Conservation (phyloP, 2,329 filamentous ascomycete species). For the Xylariaceae sp. region DNA sequence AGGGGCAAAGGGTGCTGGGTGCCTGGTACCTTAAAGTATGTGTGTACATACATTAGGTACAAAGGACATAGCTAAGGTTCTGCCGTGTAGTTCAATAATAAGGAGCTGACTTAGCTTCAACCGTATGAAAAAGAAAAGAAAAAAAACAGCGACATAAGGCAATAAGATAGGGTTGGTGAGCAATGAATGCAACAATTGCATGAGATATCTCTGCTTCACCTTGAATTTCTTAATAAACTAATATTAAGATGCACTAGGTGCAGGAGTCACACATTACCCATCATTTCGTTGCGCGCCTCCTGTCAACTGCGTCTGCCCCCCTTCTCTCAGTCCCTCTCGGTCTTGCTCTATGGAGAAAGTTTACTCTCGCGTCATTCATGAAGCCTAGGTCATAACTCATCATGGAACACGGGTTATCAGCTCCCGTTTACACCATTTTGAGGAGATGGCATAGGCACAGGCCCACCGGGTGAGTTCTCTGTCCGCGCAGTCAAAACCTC, state of each 20-base stretch:
- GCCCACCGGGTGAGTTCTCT: conserved; percentile 74
- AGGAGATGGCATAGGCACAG: conserved; percentile 57
- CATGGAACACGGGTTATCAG: background rate
- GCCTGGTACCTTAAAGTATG: background rate
- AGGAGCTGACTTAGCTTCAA: background rate
- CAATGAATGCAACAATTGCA: background rate
- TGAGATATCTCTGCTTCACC: background rate
- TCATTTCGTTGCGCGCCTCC: no score
- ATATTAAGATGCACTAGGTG: no score
- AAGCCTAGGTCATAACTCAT: background rate
- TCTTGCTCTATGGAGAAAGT: no score
- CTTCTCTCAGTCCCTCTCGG: no score
- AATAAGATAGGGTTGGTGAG: background rate
- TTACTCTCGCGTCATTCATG: background rate
- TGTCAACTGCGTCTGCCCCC: no score
- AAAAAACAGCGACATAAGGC: background rate
- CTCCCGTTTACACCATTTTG: conserved; percentile 26
- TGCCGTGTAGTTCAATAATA: background rate
- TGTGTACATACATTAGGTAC: background rate
- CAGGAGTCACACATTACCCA: no score
- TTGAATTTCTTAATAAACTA: background rate
- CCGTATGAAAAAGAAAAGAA: background rate
- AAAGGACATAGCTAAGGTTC: conserved; percentile 1
- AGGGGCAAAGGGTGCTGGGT: conserved; percentile 3
- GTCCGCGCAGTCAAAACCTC: conserved; percentile 79